A percentile compares a stretch with the other conserved stretches of the same genome.
phyloP scores from a whole-genome alignment of 306 rosid species.

The Boehmeria nivea region DNA sequence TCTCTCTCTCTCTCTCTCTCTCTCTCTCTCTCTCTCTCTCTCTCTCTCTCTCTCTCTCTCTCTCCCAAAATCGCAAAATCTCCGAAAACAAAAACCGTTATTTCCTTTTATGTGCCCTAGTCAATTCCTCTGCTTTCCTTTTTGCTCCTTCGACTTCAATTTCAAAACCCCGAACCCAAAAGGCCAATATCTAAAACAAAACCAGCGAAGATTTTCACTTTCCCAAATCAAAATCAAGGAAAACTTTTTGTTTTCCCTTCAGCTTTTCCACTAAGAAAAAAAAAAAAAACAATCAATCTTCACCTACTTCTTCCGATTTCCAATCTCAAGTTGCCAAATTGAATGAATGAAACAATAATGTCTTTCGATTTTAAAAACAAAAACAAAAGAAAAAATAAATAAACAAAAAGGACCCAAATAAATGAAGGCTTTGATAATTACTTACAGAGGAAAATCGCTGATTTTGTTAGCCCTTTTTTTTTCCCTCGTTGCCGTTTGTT shows the following conservation, averaged over 20 bases:
- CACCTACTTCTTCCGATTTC: slow-evolving; percentile 3
- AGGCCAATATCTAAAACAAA: neutral
- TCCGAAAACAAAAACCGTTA: neutral
- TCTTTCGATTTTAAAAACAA: neutral
- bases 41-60: too few species aligned
- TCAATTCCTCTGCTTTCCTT: neutral
- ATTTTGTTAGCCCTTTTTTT: slow-evolving; percentile 10
- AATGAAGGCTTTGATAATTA: slow-evolving; percentile 13
- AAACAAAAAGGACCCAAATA: neutral
- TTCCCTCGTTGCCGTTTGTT: slow-evolving; percentile 31
- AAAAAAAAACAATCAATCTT: neutral
- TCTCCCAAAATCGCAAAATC: too few species aligned
- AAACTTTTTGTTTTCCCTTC: slow-evolving; percentile 7
- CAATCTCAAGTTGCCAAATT: neutral
- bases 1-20: too few species aligned
- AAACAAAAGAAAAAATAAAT: neutral
- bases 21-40: too few species aligned
- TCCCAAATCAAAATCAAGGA: neutral
- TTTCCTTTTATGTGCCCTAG: neutral
- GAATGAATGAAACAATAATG: neutral
- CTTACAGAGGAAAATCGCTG: slow-evolving; percentile 24
- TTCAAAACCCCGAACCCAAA: neutral
- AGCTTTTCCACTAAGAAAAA: slow-evolving; percentile 10
- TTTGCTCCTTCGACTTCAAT: neutral
- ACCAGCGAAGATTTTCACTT: neutral